Evolutionary conservation across 2,329 filamentous ascomycete genomes (phyloP), one percentile per base, ranked within the genome.

Genomic region (Stemphylium vesicarium): DNA sequence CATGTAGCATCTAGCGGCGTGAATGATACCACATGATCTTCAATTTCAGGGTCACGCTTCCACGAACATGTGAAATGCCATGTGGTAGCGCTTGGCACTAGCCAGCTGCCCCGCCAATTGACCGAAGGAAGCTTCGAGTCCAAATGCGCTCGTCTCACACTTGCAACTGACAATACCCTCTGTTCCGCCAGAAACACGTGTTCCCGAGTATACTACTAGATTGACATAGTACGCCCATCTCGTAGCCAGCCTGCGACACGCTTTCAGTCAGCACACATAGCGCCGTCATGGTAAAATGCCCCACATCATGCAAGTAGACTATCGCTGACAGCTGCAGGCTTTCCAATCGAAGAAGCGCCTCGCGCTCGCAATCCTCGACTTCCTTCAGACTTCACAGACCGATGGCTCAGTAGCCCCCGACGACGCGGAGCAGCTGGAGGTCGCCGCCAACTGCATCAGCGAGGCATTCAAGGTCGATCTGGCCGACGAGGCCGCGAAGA

Each of bases 311-410:
- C 35, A 55, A 24, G 44, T 53, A 33, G 40, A 54, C 49, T 36
- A 38, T 15, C 32, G 29, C 60, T 68, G 48, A 71, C 60, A 55
- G 31, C 22, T 26, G 13, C 35, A 79, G 75, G 76, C 78, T 63
- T 68, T 70, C 57, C 70, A 72, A 43, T 85, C 86, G 50, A 86
- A 86, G 76, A 88, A 99, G 85, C 92, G 93, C 80, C 89, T 99
- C 62, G 95, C 95, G 77, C 91, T 99, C 75, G 92, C 95, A 69
- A 94, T 99, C 77, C 92, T 96, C 82, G 92, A 98, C 80, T 99
- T 96, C 82, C 89, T 99, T 58, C 85, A 85, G 68, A 88, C 86
- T 56, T 96, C 92, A 40, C 81, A 92, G 66, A 89, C 87, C 60
- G 95, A 99, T 76, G 95, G 95, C 70, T 96, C 92, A 39, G 85